These are phyloP conservation scores for Symbiodinium natans DNA, from an alignment of 73 alveolate species.

Conservation along the genomic window DNA sequence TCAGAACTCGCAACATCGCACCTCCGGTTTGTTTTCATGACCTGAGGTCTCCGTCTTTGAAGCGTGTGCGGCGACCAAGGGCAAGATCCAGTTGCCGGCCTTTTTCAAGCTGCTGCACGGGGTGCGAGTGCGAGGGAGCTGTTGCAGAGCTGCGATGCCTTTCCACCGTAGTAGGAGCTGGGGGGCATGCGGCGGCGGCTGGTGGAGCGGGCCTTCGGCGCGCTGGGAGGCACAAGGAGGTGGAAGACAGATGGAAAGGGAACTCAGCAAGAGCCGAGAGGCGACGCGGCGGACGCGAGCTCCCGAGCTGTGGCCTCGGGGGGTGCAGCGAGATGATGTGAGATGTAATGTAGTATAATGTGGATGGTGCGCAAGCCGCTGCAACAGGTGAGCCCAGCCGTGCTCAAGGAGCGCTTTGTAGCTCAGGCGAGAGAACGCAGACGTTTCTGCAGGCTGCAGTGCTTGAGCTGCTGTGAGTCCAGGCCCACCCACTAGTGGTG, in stretches of 20 bases:
- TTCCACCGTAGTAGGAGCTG: neutral
- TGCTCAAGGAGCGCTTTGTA: conserved; percentile 64
- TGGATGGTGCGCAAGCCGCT: no score
- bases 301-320: no score
- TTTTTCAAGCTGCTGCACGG: conserved; percentile 72
- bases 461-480: neutral
- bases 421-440: conserved; percentile 22
- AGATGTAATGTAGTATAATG: no score
- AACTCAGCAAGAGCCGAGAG: no score
- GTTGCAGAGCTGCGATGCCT: neutral
- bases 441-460: no score
- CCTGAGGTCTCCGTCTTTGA: conserved; percentile 72
- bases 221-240: conserved; percentile 81
- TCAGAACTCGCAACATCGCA: no score
- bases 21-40: no score
- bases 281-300: no score
- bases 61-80: conserved; percentile 80
- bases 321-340: no score
- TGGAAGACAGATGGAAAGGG: no score
- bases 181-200: neutral
- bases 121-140: neutral
- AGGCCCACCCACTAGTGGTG: conserved; percentile 85
- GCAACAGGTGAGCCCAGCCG: conserved; percentile 39
- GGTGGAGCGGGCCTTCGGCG: conserved; percentile 76
- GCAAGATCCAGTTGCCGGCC: conserved; percentile 63